These are phyloP conservation scores for Boletellus emodensis DNA, from an alignment of 768 basidiomycete genomes.

Conservation along the genomic window DNA sequence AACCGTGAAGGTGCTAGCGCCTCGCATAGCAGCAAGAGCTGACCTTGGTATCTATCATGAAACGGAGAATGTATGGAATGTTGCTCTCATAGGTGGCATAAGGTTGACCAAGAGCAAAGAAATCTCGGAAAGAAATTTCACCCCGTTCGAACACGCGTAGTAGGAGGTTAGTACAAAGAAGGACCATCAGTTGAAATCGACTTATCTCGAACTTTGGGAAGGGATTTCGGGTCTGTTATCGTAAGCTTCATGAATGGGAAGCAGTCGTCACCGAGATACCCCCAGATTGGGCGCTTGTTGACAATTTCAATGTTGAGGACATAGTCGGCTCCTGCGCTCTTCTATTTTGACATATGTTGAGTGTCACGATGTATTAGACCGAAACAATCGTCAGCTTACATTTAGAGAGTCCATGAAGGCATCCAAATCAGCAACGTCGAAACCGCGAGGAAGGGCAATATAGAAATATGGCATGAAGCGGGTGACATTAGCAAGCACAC, in stretches of 20 bases:
- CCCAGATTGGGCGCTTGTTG: slow-evolving; percentile 75
- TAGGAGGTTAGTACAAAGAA: slow-evolving; percentile 12
- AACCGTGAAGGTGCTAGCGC: neutral
- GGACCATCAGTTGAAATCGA: slow-evolving; percentile 22
- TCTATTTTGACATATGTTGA: slow-evolving; percentile 13
- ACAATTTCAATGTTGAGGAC: slow-evolving; percentile 57
- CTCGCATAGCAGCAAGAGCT: neutral
- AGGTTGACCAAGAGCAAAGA: slow-evolving; percentile 46
- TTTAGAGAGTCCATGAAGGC: slow-evolving; percentile 70
- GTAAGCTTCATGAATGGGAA: slow-evolving; percentile 84
- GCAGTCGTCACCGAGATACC: slow-evolving; percentile 78
- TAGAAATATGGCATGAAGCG: slow-evolving; percentile 94
- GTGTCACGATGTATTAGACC: neutral
- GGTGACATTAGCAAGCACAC: slow-evolving; percentile 78
- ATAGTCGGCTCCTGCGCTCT: slow-evolving; percentile 28
- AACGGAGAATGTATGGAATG: slow-evolving; percentile 83
- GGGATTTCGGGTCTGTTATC: slow-evolving; percentile 61
- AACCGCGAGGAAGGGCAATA: slow-evolving; percentile 80
- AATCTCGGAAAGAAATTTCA: slow-evolving; percentile 60
- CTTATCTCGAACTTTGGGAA: slow-evolving; percentile 93
- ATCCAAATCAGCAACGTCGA: slow-evolving; percentile 60
- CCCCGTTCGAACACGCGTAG: slow-evolving; percentile 69
- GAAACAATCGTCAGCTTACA: slow-evolving; percentile 41
- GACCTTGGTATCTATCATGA: slow-evolving; percentile 98
- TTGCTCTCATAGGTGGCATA: slow-evolving; percentile 90